Base-by-base conservation (phyloP, 2,329 filamentous ascomycete genomes). In the Cordyceps farinosa region DNA sequence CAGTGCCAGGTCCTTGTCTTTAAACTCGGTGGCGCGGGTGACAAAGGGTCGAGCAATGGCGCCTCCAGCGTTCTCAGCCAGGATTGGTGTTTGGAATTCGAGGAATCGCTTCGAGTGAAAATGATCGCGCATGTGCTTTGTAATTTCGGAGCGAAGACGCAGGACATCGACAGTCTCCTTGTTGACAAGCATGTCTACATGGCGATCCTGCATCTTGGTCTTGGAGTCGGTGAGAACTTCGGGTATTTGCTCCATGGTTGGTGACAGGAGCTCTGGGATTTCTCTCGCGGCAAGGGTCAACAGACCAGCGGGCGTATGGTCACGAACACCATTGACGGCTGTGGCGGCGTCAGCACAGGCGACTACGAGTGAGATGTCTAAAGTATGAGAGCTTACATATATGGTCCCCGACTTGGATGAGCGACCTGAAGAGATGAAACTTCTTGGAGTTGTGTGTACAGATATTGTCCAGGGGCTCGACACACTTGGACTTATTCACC, bases 41-140 rank as follows among this genome's bases (percentile, higher is more conserved):
- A 88, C 82, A 73, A 99, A 99, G 0, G 95, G 91, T 55, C 91
- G 87, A 1, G 95, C 95, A 45, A 88, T 83, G 5, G 95, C 95
- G 47, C 95, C 95, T n/a, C 92, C 90, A 1, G 93, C 92, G 56
- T 87, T 84, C 53, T 89, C 86, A 8, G 90, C 88, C 59, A 99
- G 81, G 63, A 98, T 91, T 0, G 95, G 95, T 0, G 95, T 99
- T 69, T 90, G 90, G 53, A 98, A 92, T 76, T 97, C 93, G 61
- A 92, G 79, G 71, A 97, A 97, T 6, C 84, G 83, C 52, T 84
- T 82, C 9, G 86, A 80, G 65, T 91, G 80, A 62, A 98, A 86
- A 73, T 90, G 91, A 58, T 86, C 82, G 42, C 92, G 87, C 67
- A 98, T 82, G 67, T 86, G 84, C 64, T 88, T 87, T 66, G 92